These are phyloP conservation scores for Globisporangium recalcitrans DNA, from an alignment of 352 stramenopile species.

Conservation along the genomic window DNA sequence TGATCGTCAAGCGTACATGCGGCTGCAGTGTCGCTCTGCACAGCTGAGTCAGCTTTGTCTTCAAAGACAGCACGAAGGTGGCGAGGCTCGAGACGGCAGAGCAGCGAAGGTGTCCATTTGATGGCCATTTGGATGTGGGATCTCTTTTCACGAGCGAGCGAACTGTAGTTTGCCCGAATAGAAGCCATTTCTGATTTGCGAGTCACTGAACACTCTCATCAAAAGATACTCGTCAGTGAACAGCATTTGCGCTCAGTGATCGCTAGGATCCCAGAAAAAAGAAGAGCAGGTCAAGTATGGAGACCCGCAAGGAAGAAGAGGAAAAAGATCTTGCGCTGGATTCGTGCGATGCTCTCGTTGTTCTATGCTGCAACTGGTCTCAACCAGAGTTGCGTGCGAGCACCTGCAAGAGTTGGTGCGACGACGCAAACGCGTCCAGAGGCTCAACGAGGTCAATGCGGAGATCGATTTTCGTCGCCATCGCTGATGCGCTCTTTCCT, in stretches of 20 bases:
- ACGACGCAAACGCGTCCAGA: conserved; percentile 26
- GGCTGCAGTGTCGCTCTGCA: neutral
- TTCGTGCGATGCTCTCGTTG: too few relatives aligned
- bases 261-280: too few relatives aligned
- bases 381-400: too few relatives aligned
- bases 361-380: too few relatives aligned
- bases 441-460: conserved; percentile 33
- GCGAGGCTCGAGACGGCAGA: too few relatives aligned
- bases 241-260: conserved; percentile 6
- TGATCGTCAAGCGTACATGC: neutral
- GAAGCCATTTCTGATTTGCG: conserved; percentile 3
- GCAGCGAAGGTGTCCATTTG: neutral
- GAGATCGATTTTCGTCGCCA: conserved; percentile 14
- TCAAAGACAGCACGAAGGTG: neutral
- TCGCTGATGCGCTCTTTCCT: neutral
- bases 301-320: too few relatives aligned
- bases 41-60: neutral
- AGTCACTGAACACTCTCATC: neutral
- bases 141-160: neutral
- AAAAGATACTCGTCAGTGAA: neutral
- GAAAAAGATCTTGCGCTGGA: too few relatives aligned
- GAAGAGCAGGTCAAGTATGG: too few relatives aligned
- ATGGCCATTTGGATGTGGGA: neutral
- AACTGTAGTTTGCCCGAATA: conserved; percentile 6
- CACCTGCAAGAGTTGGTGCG: conserved; percentile 8